Percentiles rank a stretch among this genome's conserved stretches.
These are phyloP conservation scores for Cladorrhinum samala DNA, from an alignment of 495 filamentous ascomycete genomes.

Conservation along the genomic window DNA sequence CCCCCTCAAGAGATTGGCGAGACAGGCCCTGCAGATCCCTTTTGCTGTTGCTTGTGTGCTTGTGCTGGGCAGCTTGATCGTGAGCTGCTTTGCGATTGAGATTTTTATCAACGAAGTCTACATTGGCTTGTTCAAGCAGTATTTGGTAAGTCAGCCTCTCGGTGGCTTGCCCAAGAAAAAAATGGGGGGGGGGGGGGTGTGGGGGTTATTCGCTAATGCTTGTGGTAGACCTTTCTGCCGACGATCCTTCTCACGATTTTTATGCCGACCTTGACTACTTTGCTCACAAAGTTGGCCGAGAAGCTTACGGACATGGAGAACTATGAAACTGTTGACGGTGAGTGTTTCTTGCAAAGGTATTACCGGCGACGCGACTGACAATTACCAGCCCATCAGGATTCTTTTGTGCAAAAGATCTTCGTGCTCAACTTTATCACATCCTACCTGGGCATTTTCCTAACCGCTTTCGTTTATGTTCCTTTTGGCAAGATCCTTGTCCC, in stretches of 20 bases:
- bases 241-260: slow-evolving; percentile 77
- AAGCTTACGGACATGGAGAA: slow-evolving; percentile 83
- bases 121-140: slow-evolving; percentile 77
- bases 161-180: neutral
- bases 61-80: slow-evolving; percentile 74
- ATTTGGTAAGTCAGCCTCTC: slow-evolving; percentile 68
- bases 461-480: slow-evolving; percentile 94
- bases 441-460: slow-evolving; percentile 85
- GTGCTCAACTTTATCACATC: slow-evolving; percentile 97
- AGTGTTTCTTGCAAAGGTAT: neutral
- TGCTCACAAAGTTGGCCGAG: slow-evolving; percentile 73
- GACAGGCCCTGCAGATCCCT: slow-evolving; percentile 81
- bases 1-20: slow-evolving; percentile 63
- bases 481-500: slow-evolving; percentile 85
- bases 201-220: slow-evolving; percentile 20
- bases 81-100: slow-evolving; percentile 86
- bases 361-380: slow-evolving; percentile 11
- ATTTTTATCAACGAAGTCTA: slow-evolving; percentile 95
- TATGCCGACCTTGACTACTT: slow-evolving; percentile 68
- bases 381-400: slow-evolving; percentile 57
- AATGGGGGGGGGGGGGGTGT: neutral
- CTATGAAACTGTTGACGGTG: slow-evolving; percentile 73
- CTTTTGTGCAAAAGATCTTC: slow-evolving; percentile 85
- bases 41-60: slow-evolving; percentile 70
- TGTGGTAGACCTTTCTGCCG: slow-evolving; percentile 69